Evolutionary conservation across 1,139 yeast species (phyloP).

Genomic region (Saccharomyces hybrid): DNA sequence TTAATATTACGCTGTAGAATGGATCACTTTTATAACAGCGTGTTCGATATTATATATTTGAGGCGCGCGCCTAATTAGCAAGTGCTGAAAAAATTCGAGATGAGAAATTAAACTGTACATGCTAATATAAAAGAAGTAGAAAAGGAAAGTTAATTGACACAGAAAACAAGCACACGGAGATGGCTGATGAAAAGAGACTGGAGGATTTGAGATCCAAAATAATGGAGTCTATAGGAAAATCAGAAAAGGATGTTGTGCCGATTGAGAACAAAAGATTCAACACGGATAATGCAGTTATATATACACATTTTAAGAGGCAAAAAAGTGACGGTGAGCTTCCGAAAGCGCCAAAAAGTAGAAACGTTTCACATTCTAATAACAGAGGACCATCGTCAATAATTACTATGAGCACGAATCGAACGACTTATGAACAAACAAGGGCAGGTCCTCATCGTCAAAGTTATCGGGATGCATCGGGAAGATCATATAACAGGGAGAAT

Average conservation of each 20-base stretch:
- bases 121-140: not conserved
- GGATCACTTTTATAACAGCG: not conserved
- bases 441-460: not conserved
- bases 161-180: not conserved
- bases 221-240: conserved; percentile 21
- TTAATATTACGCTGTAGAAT: not conserved
- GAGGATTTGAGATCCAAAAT: conserved; percentile 27
- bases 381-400: not conserved
- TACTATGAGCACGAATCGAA: not conserved
- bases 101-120: not conserved
- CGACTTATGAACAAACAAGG: not conserved
- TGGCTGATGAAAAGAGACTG: conserved; percentile 14
- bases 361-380: not conserved
- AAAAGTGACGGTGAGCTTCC: not conserved
- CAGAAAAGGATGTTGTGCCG: conserved; percentile 1
- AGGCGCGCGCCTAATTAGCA: not conserved
- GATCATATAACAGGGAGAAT: not conserved
- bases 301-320: not conserved
- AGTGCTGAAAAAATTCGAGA: not conserved
- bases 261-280: conserved; percentile 4
- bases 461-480: not conserved
- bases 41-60: not conserved
- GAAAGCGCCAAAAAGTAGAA: not conserved
- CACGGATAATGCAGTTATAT: not conserved
- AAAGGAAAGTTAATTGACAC: not conserved